phyloP scores from a whole-genome alignment of 2,329 filamentous ascomycete species.

The Thyridium curvatum region DNA sequence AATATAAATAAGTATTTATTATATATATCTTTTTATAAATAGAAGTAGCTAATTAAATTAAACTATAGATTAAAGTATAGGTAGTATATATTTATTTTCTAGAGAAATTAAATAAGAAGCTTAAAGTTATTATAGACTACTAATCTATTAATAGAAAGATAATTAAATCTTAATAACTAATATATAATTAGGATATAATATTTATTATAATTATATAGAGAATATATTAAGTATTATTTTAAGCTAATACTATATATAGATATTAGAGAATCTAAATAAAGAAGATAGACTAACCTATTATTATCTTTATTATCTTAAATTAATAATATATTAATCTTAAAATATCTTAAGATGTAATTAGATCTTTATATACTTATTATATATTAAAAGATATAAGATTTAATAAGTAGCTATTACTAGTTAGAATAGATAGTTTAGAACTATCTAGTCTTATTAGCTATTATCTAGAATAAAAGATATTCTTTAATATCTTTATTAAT shows the following conservation, averaged over 20 bases:
- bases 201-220: not conserved
- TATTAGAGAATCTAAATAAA: not conserved
- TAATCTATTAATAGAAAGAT: not conserved
- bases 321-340: not conserved
- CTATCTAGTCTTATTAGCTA: not conserved
- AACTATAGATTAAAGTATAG: not conserved
- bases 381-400: not conserved
- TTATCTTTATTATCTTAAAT: not conserved
- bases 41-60: not conserved
- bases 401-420: not conserved
- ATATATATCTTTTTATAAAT: not conserved
- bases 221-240: not conserved
- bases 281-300: not conserved
- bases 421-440: not conserved
- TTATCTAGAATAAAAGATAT: not conserved
- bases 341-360: not conserved
- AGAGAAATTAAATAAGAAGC: not conserved
- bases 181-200: no score
- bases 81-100: not conserved
- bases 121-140: not conserved
- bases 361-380: not conserved
- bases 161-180: no score
- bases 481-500: not conserved
- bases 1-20: not conserved
- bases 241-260: not conserved